Evolutionary conservation across 2,329 filamentous ascomycete species (phyloP).

Genomic region (Davidsoniella neocaledoniae): DNA sequence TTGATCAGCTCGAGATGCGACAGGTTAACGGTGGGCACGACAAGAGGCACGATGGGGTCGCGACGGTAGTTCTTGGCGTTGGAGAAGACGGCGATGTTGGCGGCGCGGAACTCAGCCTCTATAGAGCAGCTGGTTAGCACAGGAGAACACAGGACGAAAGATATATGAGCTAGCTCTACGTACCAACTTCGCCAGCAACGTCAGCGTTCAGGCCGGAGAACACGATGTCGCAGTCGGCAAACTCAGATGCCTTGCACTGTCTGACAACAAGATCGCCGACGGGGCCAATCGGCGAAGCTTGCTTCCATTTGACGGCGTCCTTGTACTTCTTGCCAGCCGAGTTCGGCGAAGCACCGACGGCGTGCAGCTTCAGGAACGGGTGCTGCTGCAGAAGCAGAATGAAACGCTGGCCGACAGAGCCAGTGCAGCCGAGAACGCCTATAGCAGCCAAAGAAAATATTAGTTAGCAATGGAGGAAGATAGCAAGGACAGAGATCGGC

Average conservation of each 20-base stretch:
- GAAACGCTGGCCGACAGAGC: constrained; percentile 89
- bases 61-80: constrained; percentile 96
- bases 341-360: constrained; percentile 74
- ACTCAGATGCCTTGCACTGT: constrained; percentile 67
- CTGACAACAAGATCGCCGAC: constrained; percentile 71
- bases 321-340: constrained; percentile 89
- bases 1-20: constrained; percentile 73
- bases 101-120: constrained; percentile 84
- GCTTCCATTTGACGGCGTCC: constrained; percentile 92
- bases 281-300: constrained; percentile 64
- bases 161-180: constrained; percentile 16
- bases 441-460: constrained; percentile 11
- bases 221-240: constrained; percentile 78
- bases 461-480: not conserved
- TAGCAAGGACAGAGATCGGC: no score
- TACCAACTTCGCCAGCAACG: constrained; percentile 82
- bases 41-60: constrained; percentile 76
- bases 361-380: constrained; percentile 71
- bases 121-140: constrained; percentile 5
- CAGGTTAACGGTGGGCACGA: constrained; percentile 91
- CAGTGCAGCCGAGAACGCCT: constrained; percentile 79
- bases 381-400: constrained; percentile 81
- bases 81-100: constrained; percentile 83
- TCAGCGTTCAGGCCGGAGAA: constrained; percentile 88
- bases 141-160: not conserved